phyloP scores from a whole-genome alignment of 345 rosid genomes.

The Nephelium lappaceum region DNA sequence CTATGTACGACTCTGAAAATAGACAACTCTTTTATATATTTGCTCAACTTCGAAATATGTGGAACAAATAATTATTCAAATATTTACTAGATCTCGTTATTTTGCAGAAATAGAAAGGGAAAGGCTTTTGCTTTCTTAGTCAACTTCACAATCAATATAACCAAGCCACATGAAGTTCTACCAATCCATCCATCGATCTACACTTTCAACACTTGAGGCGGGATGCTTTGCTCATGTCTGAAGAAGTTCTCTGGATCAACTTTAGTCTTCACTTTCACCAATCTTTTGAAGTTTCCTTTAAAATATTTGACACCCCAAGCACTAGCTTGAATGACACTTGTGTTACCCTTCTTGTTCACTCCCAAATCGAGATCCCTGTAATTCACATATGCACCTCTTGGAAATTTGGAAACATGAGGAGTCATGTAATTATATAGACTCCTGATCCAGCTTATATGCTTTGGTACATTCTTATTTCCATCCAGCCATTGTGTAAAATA shows the following conservation, averaged over 20 bases:
- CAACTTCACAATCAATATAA: too few relatives aligned
- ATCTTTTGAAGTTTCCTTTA: constrained; percentile 47
- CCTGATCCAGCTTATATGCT: constrained; percentile 41
- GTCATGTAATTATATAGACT: constrained; percentile 47
- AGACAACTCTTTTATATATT: too few relatives aligned
- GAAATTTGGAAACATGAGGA: constrained; percentile 54
- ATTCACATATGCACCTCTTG: constrained; percentile 58
- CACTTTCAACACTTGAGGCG: background rate
- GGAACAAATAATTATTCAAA: too few relatives aligned
- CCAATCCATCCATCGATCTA: too few relatives aligned
- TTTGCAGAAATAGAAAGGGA: too few relatives aligned
- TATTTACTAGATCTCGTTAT: too few relatives aligned
- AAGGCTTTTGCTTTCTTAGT: too few relatives aligned
- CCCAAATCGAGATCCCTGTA: constrained; percentile 65
- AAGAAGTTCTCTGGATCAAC: constrained; percentile 56
- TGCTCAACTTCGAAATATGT: too few relatives aligned
- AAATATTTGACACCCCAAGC: constrained; percentile 54
- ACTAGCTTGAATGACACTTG: constrained; percentile 38
- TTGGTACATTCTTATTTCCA: constrained; percentile 7
- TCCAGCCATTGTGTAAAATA: constrained; percentile 48
- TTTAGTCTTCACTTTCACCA: constrained; percentile 29
- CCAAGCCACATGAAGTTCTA: too few relatives aligned
- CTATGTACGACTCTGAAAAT: too few relatives aligned
- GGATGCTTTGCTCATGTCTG: constrained; percentile 65
- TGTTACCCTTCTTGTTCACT: constrained; percentile 25